Evolutionary conservation across 768 basidiomycete species (phyloP), one percentile per base, ranked within the genome.

Genomic region (Lactifluus subvellereus): DNA sequence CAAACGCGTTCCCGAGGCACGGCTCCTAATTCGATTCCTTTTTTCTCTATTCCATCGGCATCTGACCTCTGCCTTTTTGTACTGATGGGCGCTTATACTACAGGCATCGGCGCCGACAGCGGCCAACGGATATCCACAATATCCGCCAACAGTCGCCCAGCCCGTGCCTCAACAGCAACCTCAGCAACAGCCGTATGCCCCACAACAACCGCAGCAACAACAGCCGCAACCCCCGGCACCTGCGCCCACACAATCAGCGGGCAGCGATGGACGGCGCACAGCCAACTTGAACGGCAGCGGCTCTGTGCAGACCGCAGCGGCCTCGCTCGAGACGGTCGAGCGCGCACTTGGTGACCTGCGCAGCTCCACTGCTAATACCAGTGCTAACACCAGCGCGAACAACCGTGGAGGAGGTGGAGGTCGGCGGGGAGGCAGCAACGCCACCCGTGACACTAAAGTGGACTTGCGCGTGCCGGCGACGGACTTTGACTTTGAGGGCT

Each of bases 401-500:
- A 72, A 74, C 14, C 77, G 78, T 37, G 71, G 79, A 58, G 77
- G 81, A 0, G 73, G 76, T 14, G 77, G 77, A 13, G 74, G 76
- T 11, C 67, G 61, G 42, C 57, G 62, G 5, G 57, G 57, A 59
- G 62, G 56, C 10, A 40, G 32, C 55, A 57, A 57, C 13, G 47
- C 43, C 47, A 59, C 27, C 22, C 57, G 70, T 20, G 67, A 72
- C 2, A 48, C 33, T 47, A 77, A 78, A 68, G 66, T 71, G 20
- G 78, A 80, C 22, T 61, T 81, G n/a, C 74, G 75, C 38, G 87
- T 93, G 0, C 91, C 91, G 0, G 71, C 78, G 1, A 85, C 84
- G 0, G 91, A 93, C 72, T 94, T 93, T 70, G 91, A 94, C 75
- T 94, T 94, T 72, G 77, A 82, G 72, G 80, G 79, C 60, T 82